Percentiles rank a stretch among this genome's conserved stretches.
phyloP scores from a whole-genome alignment of 352 stramenopile genomes.

The Phytophthora syringae region DNA sequence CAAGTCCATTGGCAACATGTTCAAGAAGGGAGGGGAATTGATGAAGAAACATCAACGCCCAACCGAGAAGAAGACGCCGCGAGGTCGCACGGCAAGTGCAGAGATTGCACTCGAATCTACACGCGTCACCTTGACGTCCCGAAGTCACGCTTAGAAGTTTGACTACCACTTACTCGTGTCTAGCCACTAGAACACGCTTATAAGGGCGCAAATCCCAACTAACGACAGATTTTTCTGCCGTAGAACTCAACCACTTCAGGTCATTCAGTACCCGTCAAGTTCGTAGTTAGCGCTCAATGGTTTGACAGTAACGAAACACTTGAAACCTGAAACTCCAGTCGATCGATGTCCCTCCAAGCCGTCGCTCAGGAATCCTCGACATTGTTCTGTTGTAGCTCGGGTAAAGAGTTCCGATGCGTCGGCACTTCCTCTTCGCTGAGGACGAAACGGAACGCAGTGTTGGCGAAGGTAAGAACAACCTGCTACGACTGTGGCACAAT shows the following conservation, averaged over 20 bases:
- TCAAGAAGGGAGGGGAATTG: slow-evolving; percentile 39
- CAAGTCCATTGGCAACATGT: slow-evolving; percentile 31
- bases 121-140: slow-evolving; percentile 51
- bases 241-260: no score
- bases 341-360: slow-evolving; percentile 15
- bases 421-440: slow-evolving; percentile 68
- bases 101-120: slow-evolving; percentile 74
- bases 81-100: slow-evolving; percentile 37
- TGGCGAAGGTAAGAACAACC: slow-evolving; percentile 54
- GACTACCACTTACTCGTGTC: not conserved
- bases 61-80: slow-evolving; percentile 28
- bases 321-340: not conserved
- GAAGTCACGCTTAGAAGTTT: slow-evolving; percentile 25
- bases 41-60: slow-evolving; percentile 33
- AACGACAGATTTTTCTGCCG: not conserved
- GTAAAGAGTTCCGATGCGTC: slow-evolving; percentile 42
- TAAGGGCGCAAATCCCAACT: slow-evolving; percentile 16
- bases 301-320: no score
- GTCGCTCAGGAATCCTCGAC: slow-evolving; percentile 18
- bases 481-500: slow-evolving; percentile 61
- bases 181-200: slow-evolving; percentile 21
- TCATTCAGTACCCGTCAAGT: not conserved
- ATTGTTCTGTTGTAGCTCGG: not conserved
- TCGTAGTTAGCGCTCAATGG: no score
- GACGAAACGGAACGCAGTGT: slow-evolving; percentile 69